These are phyloP conservation scores for Fusarium praegraminearum DNA, from an alignment of 2,329 filamentous ascomycete species.

Conservation along the genomic window DNA sequence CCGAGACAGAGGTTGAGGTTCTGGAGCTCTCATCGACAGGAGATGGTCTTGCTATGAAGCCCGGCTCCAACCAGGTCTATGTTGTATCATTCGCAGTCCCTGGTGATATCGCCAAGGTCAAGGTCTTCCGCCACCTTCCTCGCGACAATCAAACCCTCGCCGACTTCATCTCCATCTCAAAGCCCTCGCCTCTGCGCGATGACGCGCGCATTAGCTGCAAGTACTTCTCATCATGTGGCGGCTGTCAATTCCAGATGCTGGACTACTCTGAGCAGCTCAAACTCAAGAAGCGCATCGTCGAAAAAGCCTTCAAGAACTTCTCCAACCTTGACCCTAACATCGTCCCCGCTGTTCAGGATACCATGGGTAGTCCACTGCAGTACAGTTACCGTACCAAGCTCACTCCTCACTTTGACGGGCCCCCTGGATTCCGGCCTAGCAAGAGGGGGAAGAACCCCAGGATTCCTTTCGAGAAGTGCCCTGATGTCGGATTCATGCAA, in stretches of 20 bases:
- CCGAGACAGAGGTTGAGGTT: constrained; percentile 86
- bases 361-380: constrained; percentile 88
- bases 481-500: constrained; percentile 88
- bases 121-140: constrained; percentile 78
- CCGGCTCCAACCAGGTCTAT: constrained; percentile 75
- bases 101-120: constrained; percentile 83
- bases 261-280: constrained; percentile 86
- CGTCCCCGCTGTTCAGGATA: constrained; percentile 82
- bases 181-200: constrained; percentile 80
- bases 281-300: constrained; percentile 86
- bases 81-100: constrained; percentile 90
- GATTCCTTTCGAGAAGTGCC: constrained; percentile 69
- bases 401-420: constrained; percentile 93
- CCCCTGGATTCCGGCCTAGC: constrained; percentile 66
- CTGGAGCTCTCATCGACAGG: constrained; percentile 88
- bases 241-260: constrained; percentile 98
- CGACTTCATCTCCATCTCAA: constrained; percentile 83
- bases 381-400: constrained; percentile 97
- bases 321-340: constrained; percentile 81
- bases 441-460: constrained; percentile 63
- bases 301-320: constrained; percentile 93
- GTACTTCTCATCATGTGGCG: constrained; percentile 89
- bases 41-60: constrained; percentile 84
- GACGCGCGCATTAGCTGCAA: constrained; percentile 81
- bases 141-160: constrained; percentile 77